Evolutionary conservation across 192 early-diverging fungal species (phyloP), one percentile per base, ranked within the genome.

Genomic region (Mortierella hygrophila): DNA sequence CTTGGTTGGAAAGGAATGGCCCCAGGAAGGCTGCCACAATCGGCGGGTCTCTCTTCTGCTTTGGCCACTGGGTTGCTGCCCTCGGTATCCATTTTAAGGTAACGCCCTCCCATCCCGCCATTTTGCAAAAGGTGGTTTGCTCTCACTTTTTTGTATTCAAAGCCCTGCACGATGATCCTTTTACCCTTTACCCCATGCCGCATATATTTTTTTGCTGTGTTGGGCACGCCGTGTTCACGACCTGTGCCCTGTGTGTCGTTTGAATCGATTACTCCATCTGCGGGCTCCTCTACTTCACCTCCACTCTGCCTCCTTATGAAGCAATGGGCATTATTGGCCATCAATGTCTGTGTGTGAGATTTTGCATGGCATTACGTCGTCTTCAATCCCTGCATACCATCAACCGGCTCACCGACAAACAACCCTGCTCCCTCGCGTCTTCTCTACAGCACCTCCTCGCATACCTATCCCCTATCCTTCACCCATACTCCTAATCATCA

Each of bases 1-100:
- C 93, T 37, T 92, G 92, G 91, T 88, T 94, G n/a, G 93, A 94
- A 77, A 90, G 89, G 15, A 88, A 83, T 72, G 91, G 92, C 35
- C 92, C 93, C 13, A 90, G 85, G 57, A 90, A 90, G 73, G 89
- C 90, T 3, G 89, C 88, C 26, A 68, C 78, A 7, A 90, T 94
- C 38, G 93, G 93, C 0, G 74, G 89, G 11, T 21, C 88, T 6
- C 71, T 92, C 16, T 93, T 93, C 63, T 93, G 84, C 68, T 42
- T 91, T 15, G 93, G 92, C 4, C 91, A 94, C 75, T 81, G 93
- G 81, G 88, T 92, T n/a, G 74, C 93, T 5, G 92, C 92, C 32
- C 70, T 94, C 44, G 94, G 91, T 26, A 72, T 93, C 60, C 42
- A 89, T 37, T 79, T 90, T 37, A 84, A 89, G 76, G 91, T 90